Percentiles rank a stretch among this genome's conserved stretches.
phyloP scores from a whole-genome alignment of 495 filamentous ascomycete genomes.

The Evernia prunastri region DNA sequence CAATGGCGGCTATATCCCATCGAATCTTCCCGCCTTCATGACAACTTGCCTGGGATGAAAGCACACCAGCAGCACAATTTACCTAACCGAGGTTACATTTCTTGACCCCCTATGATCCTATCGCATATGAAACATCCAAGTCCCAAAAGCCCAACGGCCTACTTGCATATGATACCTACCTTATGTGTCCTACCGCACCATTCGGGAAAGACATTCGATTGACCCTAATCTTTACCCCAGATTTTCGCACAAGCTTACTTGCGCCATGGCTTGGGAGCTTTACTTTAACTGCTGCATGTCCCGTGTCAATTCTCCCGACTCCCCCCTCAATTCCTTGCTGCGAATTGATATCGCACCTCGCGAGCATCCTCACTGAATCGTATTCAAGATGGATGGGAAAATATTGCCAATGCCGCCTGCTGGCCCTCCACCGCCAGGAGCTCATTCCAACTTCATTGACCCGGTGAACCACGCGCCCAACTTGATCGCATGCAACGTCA shows the following conservation, averaged over 20 bases:
- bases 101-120: neutral
- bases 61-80: neutral
- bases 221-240: conserved; percentile 1
- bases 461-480: conserved; percentile 10
- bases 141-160: neutral
- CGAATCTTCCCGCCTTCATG: neutral
- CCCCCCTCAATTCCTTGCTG: no score
- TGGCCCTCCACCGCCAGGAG: conserved; percentile 9
- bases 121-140: neutral
- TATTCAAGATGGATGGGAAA: conserved; percentile 11
- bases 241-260: neutral
- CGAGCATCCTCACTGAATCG: neutral
- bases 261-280: neutral
- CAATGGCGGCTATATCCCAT: conserved; percentile 2
- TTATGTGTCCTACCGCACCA: neutral
- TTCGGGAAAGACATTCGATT: neutral
- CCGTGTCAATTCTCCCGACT: neutral
- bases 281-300: neutral
- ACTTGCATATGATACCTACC: neutral
- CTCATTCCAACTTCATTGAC: conserved; percentile 14
- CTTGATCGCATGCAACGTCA: conserved; percentile 18
- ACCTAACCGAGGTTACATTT: neutral
- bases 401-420: conserved; percentile 5
- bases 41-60: no score
- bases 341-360: neutral